Evolutionary conservation across 208 protist genomes (phyloP).

Genomic region (Tritrichomonas musculus): DNA sequence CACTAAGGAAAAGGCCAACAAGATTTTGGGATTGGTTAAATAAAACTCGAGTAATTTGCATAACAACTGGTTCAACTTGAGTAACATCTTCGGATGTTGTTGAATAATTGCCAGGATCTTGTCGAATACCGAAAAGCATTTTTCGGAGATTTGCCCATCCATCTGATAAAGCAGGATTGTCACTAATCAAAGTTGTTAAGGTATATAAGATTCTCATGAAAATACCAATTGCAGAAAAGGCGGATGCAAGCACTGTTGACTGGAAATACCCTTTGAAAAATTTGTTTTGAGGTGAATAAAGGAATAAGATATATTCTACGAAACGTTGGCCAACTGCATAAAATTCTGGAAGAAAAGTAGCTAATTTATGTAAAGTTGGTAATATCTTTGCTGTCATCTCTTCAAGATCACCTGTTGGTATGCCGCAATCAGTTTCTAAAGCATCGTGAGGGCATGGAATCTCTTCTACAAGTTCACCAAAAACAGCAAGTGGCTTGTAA

Average conservation of each 20-base stretch:
- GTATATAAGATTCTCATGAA: background rate
- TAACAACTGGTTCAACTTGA: background rate
- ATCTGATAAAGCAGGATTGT: background rate
- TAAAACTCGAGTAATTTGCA: background rate
- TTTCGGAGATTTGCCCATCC: background rate
- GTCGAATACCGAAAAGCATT: background rate
- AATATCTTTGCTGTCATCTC: background rate
- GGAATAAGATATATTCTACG: background rate
- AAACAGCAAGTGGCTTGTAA: background rate
- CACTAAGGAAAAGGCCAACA: background rate
- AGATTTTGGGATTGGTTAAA: background rate
- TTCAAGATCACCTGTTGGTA: background rate
- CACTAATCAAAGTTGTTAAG: background rate
- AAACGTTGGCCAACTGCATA: background rate
- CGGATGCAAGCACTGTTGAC: background rate
- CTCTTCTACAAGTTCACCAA: background rate
- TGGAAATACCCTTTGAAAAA: constrained; percentile 1
- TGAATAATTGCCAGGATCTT: background rate
- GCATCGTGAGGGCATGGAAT: background rate
- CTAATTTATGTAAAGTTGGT: background rate
- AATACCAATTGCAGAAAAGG: background rate
- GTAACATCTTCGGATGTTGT: background rate
- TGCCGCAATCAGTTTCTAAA: background rate
- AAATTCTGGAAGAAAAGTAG: background rate
- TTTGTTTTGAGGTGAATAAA: background rate